phyloP scores from a whole-genome alignment of 2,329 filamentous ascomycete genomes.

The Periconia macrospinosa region DNA sequence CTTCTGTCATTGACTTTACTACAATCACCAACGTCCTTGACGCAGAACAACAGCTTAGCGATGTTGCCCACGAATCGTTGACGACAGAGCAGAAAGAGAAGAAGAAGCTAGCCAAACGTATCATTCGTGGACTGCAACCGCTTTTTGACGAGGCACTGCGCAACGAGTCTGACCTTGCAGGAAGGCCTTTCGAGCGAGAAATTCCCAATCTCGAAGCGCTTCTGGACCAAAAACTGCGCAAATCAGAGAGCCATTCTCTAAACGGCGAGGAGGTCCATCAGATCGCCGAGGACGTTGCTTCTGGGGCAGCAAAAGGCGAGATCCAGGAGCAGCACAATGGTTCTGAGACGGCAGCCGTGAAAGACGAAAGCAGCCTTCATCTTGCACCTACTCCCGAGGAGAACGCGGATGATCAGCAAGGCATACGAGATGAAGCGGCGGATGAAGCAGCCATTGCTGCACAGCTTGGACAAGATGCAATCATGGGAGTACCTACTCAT shows the following conservation, averaged over 20 bases:
- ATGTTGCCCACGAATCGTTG: slow-evolving; percentile 44
- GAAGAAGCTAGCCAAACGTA: slow-evolving; percentile 83
- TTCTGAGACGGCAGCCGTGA: slow-evolving; percentile 11
- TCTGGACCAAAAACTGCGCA: slow-evolving; percentile 65
- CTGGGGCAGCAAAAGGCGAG: slow-evolving; percentile 1
- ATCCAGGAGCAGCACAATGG: slow-evolving; percentile 10
- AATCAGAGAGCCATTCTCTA: slow-evolving; percentile 47
- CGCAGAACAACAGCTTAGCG: slow-evolving; percentile 47
- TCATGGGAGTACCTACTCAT: slow-evolving; percentile 15
- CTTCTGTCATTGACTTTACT: slow-evolving; percentile 55
- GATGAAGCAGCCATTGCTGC: slow-evolving; percentile 41
- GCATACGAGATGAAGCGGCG: slow-evolving; percentile 33
- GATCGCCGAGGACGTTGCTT: slow-evolving; percentile 20
- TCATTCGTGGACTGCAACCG: slow-evolving; percentile 80
- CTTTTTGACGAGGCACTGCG: slow-evolving; percentile 73
- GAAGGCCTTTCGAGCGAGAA: slow-evolving; percentile 69
- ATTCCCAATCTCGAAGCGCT: slow-evolving; percentile 74
- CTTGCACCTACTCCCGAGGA: slow-evolving; percentile 42
- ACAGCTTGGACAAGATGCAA: slow-evolving; percentile 34
- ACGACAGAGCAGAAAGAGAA: slow-evolving; percentile 74
- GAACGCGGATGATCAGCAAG: slow-evolving; percentile 29
- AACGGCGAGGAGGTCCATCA: slow-evolving; percentile 23
- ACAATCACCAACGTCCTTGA: slow-evolving; percentile 44
- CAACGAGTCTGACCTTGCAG: slow-evolving; percentile 79
- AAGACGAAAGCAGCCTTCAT: slow-evolving; percentile 26